Evolutionary conservation across 495 filamentous ascomycete genomes (phyloP), one percentile per base, ranked within the genome.

Genomic region (Pyronema domesticum): DNA sequence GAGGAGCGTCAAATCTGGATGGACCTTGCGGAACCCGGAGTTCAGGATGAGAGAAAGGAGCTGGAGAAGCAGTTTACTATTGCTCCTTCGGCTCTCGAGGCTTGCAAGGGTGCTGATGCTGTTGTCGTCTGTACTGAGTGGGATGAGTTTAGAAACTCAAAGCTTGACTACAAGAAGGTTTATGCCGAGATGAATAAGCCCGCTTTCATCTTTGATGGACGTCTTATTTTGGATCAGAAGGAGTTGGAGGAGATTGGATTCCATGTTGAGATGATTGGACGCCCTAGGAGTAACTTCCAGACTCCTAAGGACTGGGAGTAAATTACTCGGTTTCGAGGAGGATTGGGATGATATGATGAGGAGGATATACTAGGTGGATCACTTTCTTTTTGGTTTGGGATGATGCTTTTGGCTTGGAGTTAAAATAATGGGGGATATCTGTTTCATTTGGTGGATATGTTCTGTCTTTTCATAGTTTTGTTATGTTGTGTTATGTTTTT

Each of bases 191-290:
- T 87, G 81, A 71, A 73, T 45, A 75, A 79, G 53, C 83, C 82
- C 1, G 76, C 74, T 56, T 82, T 77, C 70, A 68, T 86, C 5
- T 86, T 87, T 64, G 83, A 87, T 55, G 83, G 83, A 13, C 74
- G 80, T 33, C 76, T 79, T 30, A 68, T 82, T 19, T 63, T 86
- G 11, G 75, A 85, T 59, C 67, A 69, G 7, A 60, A 57, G 11
- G 72, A 73, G 56, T 69, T 86, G 63, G 70, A 73, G 37, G 68
- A 64, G 40, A 61, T 84, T 33, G 81, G 80, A 0, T 74, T 84
- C 60, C 63, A 62, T 0, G 73, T 79, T 6, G 71, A 76, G 60
- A 69, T 68, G 46, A 71, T 79, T 51, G 76, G 76, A 19, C 64
- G 58, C 30, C 55, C 60, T 2, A 44, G 52, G 18, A 61, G 55